Base-by-base conservation (phyloP, 192 early-diverging fungal species). In the Gaertneriomyces sp. region DNA sequence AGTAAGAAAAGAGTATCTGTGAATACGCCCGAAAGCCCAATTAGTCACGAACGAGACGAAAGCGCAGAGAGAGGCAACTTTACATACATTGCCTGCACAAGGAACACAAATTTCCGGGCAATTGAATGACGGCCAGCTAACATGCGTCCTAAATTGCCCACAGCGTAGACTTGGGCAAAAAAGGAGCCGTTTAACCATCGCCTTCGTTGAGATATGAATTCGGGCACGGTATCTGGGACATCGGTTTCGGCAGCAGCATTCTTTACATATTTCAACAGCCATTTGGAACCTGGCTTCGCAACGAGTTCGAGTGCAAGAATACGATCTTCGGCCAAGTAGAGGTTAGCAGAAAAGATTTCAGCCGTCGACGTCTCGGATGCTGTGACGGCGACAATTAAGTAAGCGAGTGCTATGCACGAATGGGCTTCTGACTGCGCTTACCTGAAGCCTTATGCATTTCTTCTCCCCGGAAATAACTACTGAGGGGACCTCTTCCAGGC, bases 101-200 rank as follows among this genome's bases (percentile, higher is more conserved):
- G 74, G 55, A 92, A 80, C 39, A 80, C 61, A 4, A 84, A 57
- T 73, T 91, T 91, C 45, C 88, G 72, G 5, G 81, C 39, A 42
- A 82, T 62, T 41, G 75, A 74, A 58, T 91, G 91, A 42, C 82
- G 84, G 1, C 89, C 89, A 52, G 77, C 61, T 69, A 81, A 87
- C n/a, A 89, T 87, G 40, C 85, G 80, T 38, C 70, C 51, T 63
- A 78, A 85, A 55, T 91, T 84, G 1, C 77, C 74, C 19, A 89
- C 61, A 3, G 88, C 81, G 67, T 91, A 88, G n/a, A 92, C 74
- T 38, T 78, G 80, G 7, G 91, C 91, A 83, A 92, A 92, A 75
- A 89, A 89, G 10, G 86, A 88, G 6, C 91, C 91, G 64, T 92
- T 92, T 14, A 92, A 70, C 90, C 90, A 92, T 58, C 91, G 79